phyloP scores from a whole-genome alignment of 208 protist species.

The Leishmania tarentolae region DNA sequence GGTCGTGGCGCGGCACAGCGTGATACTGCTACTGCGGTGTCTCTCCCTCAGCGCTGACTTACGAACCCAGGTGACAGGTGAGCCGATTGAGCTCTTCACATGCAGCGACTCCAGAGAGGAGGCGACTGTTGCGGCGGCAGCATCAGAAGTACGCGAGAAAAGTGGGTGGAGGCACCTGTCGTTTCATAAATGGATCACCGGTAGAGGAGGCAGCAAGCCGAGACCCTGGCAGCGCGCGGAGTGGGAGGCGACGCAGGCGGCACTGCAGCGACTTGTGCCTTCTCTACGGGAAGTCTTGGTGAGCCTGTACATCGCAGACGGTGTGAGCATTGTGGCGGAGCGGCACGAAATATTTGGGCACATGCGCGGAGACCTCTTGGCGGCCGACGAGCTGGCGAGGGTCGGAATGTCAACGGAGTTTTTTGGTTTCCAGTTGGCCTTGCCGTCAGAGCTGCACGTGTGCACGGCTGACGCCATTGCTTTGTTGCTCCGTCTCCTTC shows the following conservation, averaged over 20 bases:
- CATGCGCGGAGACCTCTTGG: slow-evolving; percentile 31
- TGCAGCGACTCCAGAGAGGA: not conserved
- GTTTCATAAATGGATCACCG: slow-evolving; percentile 26
- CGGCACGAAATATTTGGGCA: slow-evolving; percentile 32
- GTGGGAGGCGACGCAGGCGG: slow-evolving; percentile 27
- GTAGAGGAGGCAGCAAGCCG: slow-evolving; percentile 1
- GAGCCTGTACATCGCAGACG: slow-evolving; percentile 21
- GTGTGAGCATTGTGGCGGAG: slow-evolving; percentile 26
- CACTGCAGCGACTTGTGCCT: slow-evolving; percentile 27
- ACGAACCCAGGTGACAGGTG: slow-evolving; percentile 25
- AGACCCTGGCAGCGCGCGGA: slow-evolving; percentile 25
- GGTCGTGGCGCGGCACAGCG: slow-evolving; percentile 70
- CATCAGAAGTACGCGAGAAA: not conserved
- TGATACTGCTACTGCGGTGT: slow-evolving; percentile 65
- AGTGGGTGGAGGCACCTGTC: slow-evolving; percentile 7
- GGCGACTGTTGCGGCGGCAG: not conserved
- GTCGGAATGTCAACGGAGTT: slow-evolving; percentile 36
- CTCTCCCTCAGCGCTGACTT: slow-evolving; percentile 53
- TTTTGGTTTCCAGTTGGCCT: slow-evolving; percentile 29
- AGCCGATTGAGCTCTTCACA: slow-evolving; percentile 12
- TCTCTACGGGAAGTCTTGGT: slow-evolving; percentile 32
- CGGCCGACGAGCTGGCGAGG: slow-evolving; percentile 31
- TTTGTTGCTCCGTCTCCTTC: slow-evolving; percentile 27
- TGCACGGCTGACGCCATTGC: slow-evolving; percentile 40
- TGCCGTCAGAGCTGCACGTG: slow-evolving; percentile 38